Base-by-base conservation (phyloP, 768 basidiomycete species). In the Baorangia bicolor region DNA sequence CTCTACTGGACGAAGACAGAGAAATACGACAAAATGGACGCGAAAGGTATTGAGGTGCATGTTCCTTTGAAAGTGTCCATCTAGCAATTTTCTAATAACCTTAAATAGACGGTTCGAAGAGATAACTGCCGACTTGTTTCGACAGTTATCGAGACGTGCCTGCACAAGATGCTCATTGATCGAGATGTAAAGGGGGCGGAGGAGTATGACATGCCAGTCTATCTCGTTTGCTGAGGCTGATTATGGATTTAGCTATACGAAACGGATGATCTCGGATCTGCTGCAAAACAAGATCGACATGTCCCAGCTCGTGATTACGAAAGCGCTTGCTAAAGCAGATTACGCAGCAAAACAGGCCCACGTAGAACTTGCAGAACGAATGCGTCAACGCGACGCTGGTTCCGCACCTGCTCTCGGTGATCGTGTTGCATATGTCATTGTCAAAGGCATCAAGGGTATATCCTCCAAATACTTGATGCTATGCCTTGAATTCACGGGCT, bases 11-110 rank as follows among this genome's bases (percentile, higher is more conserved):
- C 97, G 2, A 87, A 84, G 60, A 77, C 88, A 13, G 95, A 98
- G 39, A 97, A 94, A 68, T 96, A 91, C 63, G 97, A 99, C 73
- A 98, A 98, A 76, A 98, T 98, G 97, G 97, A 99, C 64, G 90
- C 96, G 2, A 99, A 99, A 75, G 97, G 97, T 67, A 98, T 99
- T 55, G 97, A 99, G 83, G 95, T 94, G 51, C 3, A 83, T 65
- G 31, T 34, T 11, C 12, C 9, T 31, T 21, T 10, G 33, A 27
- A 51, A n/a, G 12, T 1, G 25, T n/a, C 1, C 2, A 4, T 41
- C 10, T 21, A 12, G 25, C 7, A 3, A 18, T 28, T 42, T 20
- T 28, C 28, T 46, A 13, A 55, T 21, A 2, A 52, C 12, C 9
- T 45, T 41, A 23, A 41, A 10, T 58, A 98, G 95, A 98, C 97